Percentiles rank a stretch among this genome's conserved stretches.
Evolutionary conservation across 257 asterid species (phyloP).

Genomic region (Mentha longifolia): DNA sequence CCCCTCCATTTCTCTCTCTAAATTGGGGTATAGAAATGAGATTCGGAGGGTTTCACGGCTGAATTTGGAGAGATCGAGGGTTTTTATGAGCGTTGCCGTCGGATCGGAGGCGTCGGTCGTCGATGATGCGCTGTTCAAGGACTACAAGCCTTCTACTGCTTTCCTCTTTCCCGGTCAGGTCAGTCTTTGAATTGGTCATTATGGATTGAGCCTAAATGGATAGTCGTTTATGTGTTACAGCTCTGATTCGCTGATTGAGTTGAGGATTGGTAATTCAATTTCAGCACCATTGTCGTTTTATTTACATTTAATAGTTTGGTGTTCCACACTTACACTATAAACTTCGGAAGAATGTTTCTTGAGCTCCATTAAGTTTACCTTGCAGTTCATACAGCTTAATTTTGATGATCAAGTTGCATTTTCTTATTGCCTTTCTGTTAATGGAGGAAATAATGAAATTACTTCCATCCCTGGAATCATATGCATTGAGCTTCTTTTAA

Average conservation of each 20-base stretch:
- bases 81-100: conserved; percentile 67
- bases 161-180: conserved; percentile 99
- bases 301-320: conserved; percentile 7
- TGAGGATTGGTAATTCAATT: conserved; percentile 18
- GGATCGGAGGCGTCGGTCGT: conserved; percentile 65
- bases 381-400: conserved; percentile 15
- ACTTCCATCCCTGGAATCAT: conserved; percentile 1
- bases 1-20: conserved; percentile 56
- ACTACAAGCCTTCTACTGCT: conserved; percentile 78
- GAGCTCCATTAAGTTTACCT: neutral
- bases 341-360: conserved; percentile 10
- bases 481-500: neutral
- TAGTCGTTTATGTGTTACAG: conserved; percentile 15
- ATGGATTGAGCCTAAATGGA: conserved; percentile 22
- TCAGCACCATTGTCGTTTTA: conserved; percentile 22
- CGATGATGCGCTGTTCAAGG: conserved; percentile 71
- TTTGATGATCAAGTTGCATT: conserved; percentile 25
- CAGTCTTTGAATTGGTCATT: neutral
- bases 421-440: neutral
- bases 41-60: conserved; percentile 40
- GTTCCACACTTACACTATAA: neutral
- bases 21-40: conserved; percentile 55
- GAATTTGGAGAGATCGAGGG: conserved; percentile 63
- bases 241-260: conserved; percentile 22
- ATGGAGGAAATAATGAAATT: conserved; percentile 9